Conservation (phyloP, 345 rosid genomes). For the Eucalyptus curtisii region DNA sequence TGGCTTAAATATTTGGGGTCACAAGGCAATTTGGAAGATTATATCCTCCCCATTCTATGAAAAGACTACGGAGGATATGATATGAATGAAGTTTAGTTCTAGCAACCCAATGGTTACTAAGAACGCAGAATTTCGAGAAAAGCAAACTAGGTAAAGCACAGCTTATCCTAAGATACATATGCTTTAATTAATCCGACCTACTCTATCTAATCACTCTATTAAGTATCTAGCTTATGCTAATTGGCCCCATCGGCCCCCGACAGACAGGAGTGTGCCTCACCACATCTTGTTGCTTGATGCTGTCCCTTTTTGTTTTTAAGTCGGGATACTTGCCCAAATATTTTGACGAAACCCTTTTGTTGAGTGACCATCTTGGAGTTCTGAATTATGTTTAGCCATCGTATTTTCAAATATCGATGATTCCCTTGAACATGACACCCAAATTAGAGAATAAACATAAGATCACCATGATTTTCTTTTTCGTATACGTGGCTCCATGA, state of each 20-base stretch:
- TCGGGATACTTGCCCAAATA: neutral
- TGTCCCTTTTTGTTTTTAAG: neutral
- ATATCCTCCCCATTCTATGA: neutral
- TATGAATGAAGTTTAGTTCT: neutral
- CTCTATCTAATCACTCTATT: neutral
- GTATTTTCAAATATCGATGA: neutral
- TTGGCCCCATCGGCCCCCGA: neutral
- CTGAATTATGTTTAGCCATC: neutral
- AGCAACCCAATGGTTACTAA: neutral
- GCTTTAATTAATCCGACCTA: neutral
- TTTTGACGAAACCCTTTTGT: neutral
- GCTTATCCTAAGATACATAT: neutral
- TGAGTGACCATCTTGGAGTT: neutral
- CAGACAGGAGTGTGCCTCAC: neutral
- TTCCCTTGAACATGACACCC: neutral
- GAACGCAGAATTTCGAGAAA: neutral
- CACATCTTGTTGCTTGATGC: neutral
- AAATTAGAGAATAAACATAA: neutral
- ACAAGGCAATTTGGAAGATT: neutral
- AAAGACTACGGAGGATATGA: neutral
- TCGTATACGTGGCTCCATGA: neutral
- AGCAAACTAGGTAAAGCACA: neutral
- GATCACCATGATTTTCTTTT: neutral
- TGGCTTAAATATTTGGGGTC: neutral
- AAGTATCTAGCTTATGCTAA: neutral